Evolutionary conservation across 1,139 yeast species (phyloP).

Genomic region (Debaryomyces coudertii): DNA sequence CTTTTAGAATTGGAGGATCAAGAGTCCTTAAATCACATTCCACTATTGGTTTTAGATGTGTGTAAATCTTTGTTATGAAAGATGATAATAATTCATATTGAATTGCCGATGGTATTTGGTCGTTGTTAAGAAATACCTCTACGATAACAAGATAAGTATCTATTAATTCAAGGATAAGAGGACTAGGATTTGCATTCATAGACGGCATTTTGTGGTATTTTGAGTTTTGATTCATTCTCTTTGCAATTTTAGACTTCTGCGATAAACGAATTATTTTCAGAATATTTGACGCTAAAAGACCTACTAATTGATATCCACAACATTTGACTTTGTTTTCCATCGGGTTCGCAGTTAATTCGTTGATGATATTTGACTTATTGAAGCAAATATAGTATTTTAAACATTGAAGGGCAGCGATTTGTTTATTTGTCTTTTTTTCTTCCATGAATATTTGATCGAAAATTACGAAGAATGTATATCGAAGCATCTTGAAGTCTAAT

Average conservation of each 20-base stretch:
- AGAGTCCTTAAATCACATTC: conserved; percentile 10
- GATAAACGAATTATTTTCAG: conserved; percentile 4
- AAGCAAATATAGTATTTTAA: conserved; percentile 22
- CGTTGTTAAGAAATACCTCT: conserved; percentile 13
- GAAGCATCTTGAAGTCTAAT: conserved; percentile 10
- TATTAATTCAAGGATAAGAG: conserved; percentile 15
- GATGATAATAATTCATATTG: conserved; percentile 16
- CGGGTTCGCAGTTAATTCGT: conserved; percentile 14
- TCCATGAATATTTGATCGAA: conserved; percentile 8
- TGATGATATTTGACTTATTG: conserved; percentile 15
- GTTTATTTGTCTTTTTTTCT: conserved; percentile 1
- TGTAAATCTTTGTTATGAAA: conserved; percentile 11
- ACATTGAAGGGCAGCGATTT: conserved; percentile 8
- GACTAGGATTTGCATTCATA: background rate
- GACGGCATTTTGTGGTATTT: background rate
- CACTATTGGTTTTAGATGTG: conserved; percentile 9
- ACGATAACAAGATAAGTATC: conserved; percentile 16
- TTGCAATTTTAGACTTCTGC: conserved; percentile 5
- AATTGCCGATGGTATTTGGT: conserved; percentile 14
- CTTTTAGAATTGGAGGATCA: conserved; percentile 14
- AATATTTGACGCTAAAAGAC: conserved; percentile 2
- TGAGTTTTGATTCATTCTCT: background rate
- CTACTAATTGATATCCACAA: conserved; percentile 13
- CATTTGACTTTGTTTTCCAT: conserved; percentile 13
- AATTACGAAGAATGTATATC: conserved; percentile 10